These are phyloP conservation scores for Amanita rubescens DNA, from an alignment of 768 basidiomycete species.

Conservation along the genomic window DNA sequence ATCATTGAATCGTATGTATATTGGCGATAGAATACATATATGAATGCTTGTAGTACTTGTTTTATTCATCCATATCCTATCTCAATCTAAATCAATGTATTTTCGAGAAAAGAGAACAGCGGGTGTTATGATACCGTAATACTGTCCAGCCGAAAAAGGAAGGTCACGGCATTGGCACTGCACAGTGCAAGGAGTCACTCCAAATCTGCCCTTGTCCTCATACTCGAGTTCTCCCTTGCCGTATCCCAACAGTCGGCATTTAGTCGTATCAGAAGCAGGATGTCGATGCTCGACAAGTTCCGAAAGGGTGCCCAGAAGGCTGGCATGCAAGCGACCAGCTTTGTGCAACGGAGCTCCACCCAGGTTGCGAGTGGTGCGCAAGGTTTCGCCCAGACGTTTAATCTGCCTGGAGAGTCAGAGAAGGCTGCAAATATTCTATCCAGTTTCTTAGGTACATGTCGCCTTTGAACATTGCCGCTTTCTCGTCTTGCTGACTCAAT, in stretches of 20 bases:
- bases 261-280: slow-evolving; percentile 7
- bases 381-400: slow-evolving; percentile 80
- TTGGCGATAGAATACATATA: not conserved
- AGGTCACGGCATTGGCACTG: not conserved
- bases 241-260: not conserved
- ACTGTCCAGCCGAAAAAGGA: not conserved
- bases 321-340: slow-evolving; percentile 70
- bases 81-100: too few relatives aligned
- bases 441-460: slow-evolving; percentile 73
- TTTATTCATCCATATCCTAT: slow-evolving; percentile 9
- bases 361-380: slow-evolving; percentile 70
- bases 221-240: not conserved
- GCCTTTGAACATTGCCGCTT: not conserved
- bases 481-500: not conserved
- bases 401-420: slow-evolving; percentile 85
- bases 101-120: too few relatives aligned
- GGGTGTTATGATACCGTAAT: too few relatives aligned
- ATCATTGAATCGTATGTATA: not conserved
- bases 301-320: slow-evolving; percentile 75
- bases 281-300: slow-evolving; percentile 73
- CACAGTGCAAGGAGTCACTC: too few relatives aligned
- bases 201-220: not conserved
- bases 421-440: slow-evolving; percentile 90
- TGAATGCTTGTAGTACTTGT: not conserved
- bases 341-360: slow-evolving; percentile 57